Conservation (phyloP, 306 rosid genomes). For the Castanea crenata region DNA sequence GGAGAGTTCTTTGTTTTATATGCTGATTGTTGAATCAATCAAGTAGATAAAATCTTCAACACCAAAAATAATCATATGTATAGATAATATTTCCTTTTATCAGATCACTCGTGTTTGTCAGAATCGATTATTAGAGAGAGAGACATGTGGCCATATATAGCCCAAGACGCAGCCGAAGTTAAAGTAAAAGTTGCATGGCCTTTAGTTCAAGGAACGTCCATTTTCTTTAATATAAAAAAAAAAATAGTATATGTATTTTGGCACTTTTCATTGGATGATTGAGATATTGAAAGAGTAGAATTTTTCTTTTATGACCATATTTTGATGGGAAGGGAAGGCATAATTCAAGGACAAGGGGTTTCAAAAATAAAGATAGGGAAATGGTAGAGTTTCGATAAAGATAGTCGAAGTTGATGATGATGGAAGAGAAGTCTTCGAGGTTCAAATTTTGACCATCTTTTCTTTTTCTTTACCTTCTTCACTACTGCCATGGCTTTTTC, state of each 20-base stretch:
- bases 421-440: constrained; percentile 90
- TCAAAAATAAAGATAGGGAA: constrained; percentile 56
- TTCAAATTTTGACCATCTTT: constrained; percentile 94
- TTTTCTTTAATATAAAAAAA: neutral
- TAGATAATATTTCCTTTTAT: neutral
- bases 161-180: constrained; percentile 28
- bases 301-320: constrained; percentile 10
- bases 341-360: constrained; percentile 13
- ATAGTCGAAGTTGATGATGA: constrained; percentile 86
- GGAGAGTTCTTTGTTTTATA: too few species aligned
- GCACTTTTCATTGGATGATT: too few species aligned
- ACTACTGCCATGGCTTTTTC: constrained; percentile 55
- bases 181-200: constrained; percentile 55
- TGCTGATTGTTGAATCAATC: neutral
- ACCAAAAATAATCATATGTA: too few species aligned
- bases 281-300: neutral
- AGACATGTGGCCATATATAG: constrained; percentile 15
- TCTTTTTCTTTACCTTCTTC: constrained; percentile 44
- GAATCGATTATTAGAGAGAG: constrained; percentile 17
- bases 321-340: constrained; percentile 7
- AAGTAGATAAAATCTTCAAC: too few species aligned
- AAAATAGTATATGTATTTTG: too few species aligned
- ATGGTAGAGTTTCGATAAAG: constrained; percentile 96
- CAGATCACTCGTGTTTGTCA: constrained; percentile 38
- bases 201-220: constrained; percentile 42